Conservation (phyloP, 1,139 yeast species). For the Taiozyma sp. region DNA sequence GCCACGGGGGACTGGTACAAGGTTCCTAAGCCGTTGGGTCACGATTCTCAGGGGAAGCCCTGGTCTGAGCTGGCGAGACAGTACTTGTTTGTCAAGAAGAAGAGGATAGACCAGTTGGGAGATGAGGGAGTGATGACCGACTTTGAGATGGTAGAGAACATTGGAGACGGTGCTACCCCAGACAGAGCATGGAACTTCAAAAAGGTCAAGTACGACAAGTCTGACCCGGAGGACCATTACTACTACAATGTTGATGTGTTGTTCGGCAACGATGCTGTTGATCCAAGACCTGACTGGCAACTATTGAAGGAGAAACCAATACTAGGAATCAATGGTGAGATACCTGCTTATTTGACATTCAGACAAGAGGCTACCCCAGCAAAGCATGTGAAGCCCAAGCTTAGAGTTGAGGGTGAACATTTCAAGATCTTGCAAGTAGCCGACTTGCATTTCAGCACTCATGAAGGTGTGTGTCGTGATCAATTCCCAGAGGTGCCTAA, state of each 20-base stretch:
- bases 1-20: conserved; percentile 9
- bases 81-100: conserved; percentile 10
- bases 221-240: conserved; percentile 27
- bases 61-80: conserved; percentile 6
- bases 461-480: conserved; percentile 72
- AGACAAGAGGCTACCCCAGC: conserved; percentile 9
- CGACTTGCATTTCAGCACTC: conserved; percentile 81
- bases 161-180: background rate
- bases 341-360: conserved; percentile 18
- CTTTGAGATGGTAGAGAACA: background rate
- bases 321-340: conserved; percentile 7
- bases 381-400: conserved; percentile 12
- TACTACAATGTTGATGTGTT: conserved; percentile 50
- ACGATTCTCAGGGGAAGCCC: conserved; percentile 6
- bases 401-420: conserved; percentile 34
- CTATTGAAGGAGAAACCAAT: conserved; percentile 31
- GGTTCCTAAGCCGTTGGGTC: conserved; percentile 10
- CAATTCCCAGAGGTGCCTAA: conserved; percentile 51
- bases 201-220: conserved; percentile 31
- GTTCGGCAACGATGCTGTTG: conserved; percentile 69
- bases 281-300: conserved; percentile 74
- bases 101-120: background rate
- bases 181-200: conserved; percentile 16
- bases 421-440: conserved; percentile 84
- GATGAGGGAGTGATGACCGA: background rate